Conservation (phyloP, 257 asterid species). For the Orobanche coerulescens region DNA sequence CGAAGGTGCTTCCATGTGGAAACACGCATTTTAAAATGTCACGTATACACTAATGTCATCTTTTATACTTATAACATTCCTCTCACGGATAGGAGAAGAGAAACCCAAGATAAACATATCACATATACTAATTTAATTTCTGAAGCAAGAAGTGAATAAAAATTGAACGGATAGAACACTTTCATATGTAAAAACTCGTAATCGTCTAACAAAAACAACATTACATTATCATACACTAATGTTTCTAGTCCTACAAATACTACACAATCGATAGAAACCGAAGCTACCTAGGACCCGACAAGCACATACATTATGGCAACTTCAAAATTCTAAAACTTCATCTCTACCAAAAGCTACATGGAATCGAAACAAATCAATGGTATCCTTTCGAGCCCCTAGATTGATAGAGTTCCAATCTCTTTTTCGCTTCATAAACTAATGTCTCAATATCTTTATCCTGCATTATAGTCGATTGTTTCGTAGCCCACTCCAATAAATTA, state of each 20-base stretch:
- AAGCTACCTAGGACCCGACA: background rate
- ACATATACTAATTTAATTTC: background rate
- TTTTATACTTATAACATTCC: too few relatives aligned
- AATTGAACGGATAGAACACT: background rate
- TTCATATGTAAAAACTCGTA: too few relatives aligned
- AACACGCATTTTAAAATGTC: too few relatives aligned
- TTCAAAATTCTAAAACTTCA: constrained; percentile 12
- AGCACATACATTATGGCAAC: background rate
- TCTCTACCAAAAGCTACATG: background rate
- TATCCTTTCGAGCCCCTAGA: constrained; percentile 44
- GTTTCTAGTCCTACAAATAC: constrained; percentile 14
- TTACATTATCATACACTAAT: constrained; percentile 14
- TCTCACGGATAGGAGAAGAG: too few relatives aligned
- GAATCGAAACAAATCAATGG: constrained; percentile 23
- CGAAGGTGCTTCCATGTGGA: too few relatives aligned
- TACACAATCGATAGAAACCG: constrained; percentile 8
- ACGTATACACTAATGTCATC: too few relatives aligned
- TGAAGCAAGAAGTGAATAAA: background rate
- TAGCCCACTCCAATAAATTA: constrained; percentile 51
- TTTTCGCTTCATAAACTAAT: constrained; percentile 50
- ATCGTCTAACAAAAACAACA: background rate
- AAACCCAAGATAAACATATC: too few relatives aligned
- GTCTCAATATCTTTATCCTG: constrained; percentile 39
- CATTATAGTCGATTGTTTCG: constrained; percentile 40
- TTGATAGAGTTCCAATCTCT: constrained; percentile 61